A percentile compares a stretch with the other conserved stretches of the same genome.
phyloP scores from a whole-genome alignment of 306 rosid genomes.

The Corylus avellana region DNA sequence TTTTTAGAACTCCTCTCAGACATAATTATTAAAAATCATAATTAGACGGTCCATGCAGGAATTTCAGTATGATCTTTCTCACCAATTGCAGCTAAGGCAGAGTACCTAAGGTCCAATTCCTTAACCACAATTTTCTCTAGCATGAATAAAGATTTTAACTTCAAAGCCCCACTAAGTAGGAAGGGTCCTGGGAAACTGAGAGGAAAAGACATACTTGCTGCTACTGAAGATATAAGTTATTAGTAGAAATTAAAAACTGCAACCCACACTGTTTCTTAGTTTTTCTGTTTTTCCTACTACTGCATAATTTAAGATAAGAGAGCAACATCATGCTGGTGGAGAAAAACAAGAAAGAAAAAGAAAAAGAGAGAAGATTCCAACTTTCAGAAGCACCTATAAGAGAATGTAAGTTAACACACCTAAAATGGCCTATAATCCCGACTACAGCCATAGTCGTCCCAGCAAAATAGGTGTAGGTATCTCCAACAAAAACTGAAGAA shows the following conservation, averaged over 20 bases:
- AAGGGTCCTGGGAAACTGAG: background rate
- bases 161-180: background rate
- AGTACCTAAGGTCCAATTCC: background rate
- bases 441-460: constrained; percentile 98
- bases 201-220: constrained; percentile 1
- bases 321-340: background rate
- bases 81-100: background rate
- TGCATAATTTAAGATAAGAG: background rate
- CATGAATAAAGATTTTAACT: background rate
- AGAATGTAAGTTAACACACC: constrained; percentile 45
- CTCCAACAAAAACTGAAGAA: constrained; percentile 94
- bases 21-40: too few relatives aligned
- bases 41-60: too few relatives aligned
- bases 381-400: background rate
- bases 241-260: too few relatives aligned
- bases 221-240: background rate
- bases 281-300: background rate
- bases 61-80: background rate
- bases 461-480: constrained; percentile 94
- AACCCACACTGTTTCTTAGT: background rate
- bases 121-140: background rate
- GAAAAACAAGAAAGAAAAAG: background rate
- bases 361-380: background rate
- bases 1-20: too few relatives aligned
- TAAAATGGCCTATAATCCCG: constrained; percentile 94